Base-by-base conservation (phyloP, 2,329 filamentous ascomycete species). In the Blastomyces silverae region DNA sequence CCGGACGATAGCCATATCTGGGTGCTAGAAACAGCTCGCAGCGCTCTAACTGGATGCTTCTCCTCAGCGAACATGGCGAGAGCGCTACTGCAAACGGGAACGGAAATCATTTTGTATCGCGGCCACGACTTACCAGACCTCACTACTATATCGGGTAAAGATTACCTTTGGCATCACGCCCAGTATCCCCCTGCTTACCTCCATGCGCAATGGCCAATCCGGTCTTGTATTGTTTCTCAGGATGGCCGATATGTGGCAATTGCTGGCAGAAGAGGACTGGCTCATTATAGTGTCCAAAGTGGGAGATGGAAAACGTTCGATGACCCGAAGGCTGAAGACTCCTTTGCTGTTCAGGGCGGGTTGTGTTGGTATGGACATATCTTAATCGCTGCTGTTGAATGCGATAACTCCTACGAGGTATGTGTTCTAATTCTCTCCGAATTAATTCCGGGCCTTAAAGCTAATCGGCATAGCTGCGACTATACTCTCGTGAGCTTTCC, bases 341-440 rank as follows among this genome's bases (percentile, higher is more conserved):
- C 92, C 67, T 99, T 99, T 73, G 87, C 91, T 31, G 91, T 99
- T 17, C 84, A 92, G 67, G 94, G 94, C 60, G 94, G 94, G 7
- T 96, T 99, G 92, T 97, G 93, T 75, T 99, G 94, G 94, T 92
- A 96, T 74, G 92, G 96, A 69, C 93, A 99, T 77, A 90, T 97
- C 42, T 82, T 99, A 22, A 90, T 97, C 64, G 92, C 92, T 50
- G 92, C 93, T 3, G 88, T 97, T n/a, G 94, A 99, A 76, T 87
- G 86, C 63, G 90, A 89, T 69, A 85, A 87, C 69, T 87, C 87
- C 28, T 92, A 92, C 71, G 89, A 96, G 79, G 84, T 85, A 76
- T 65, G 74, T 66, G 11, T 28, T 53, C 1, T 46, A 61, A 20
- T 56, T 17, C 11, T 42, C 13, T 20, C 20, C 2, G 25, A 28